A percentile compares a stretch with the other conserved stretches of the same genome.
These are phyloP conservation scores for Puccinia polysora DNA, from an alignment of 1,284 basidiomycete species.

Conservation along the genomic window DNA sequence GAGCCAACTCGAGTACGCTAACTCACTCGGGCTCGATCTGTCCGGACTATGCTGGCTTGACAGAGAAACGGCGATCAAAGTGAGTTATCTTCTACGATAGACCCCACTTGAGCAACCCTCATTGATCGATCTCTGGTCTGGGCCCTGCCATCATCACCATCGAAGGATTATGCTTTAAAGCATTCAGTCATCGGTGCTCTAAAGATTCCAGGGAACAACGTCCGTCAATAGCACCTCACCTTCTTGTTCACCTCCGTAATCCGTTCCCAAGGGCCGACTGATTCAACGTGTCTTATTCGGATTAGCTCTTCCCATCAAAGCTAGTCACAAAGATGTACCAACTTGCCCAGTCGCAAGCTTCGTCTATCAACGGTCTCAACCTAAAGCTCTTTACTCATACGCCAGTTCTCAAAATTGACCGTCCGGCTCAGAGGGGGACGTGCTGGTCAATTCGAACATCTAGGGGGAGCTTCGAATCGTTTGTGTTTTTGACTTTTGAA, in stretches of 20 bases:
- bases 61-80: constrained; percentile 58
- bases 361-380: constrained; percentile 32
- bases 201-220: too few species aligned
- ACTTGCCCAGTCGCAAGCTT: constrained; percentile 44
- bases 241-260: too few species aligned
- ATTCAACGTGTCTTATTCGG: constrained; percentile 49
- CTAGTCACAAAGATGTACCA: constrained; percentile 63
- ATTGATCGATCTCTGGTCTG: neutral
- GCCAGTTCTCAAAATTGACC: constrained; percentile 59
- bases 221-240: neutral
- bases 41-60: constrained; percentile 58
- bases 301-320: constrained; percentile 71
- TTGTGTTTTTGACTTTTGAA: too few species aligned
- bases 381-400: constrained; percentile 64
- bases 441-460: constrained; percentile 61
- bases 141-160: constrained; percentile 56
- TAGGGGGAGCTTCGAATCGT: constrained; percentile 56
- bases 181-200: too few species aligned
- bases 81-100: constrained; percentile 48
- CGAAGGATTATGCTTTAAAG: too few species aligned
- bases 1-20: constrained; percentile 60
- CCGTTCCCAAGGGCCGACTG: too few species aligned
- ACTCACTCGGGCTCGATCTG: constrained; percentile 59
- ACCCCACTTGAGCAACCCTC: neutral
- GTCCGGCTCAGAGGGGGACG: constrained; percentile 47